Evolutionary conservation across 2,329 filamentous ascomycete species (phyloP).

Genomic region (Cordyceps javanica): DNA sequence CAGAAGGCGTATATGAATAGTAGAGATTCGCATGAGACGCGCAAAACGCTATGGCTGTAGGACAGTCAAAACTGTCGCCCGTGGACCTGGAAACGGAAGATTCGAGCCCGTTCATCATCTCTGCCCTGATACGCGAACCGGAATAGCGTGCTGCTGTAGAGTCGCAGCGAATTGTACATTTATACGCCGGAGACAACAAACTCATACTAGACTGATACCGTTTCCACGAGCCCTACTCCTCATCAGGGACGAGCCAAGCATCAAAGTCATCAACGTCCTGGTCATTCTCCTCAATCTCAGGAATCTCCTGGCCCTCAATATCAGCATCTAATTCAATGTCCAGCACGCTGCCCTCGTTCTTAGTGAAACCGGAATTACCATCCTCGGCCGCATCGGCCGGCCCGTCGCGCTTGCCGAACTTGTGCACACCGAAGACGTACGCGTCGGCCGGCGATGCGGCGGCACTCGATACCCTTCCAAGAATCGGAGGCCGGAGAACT

Average conservation of each 20-base stretch:
- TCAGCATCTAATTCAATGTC: constrained; percentile 6
- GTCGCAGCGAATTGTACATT: too few relatives aligned
- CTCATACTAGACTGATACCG: neutral
- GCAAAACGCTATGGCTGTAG: neutral
- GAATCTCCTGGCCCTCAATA: constrained; percentile 1
- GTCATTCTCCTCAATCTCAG: neutral
- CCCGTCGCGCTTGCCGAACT: constrained; percentile 14
- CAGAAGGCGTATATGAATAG: too few relatives aligned
- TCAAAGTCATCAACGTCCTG: constrained; percentile 12
- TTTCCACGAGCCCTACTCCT: neutral
- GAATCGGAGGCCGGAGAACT: neutral
- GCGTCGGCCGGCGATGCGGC: constrained; percentile 18
- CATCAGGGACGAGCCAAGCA: neutral
- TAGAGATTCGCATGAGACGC: too few relatives aligned
- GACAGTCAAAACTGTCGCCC: neutral
- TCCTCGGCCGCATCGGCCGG: neutral
- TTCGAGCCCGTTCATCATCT: neutral
- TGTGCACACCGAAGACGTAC: constrained; percentile 18
- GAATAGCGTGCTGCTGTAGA: neutral
- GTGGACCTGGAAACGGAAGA: neutral
- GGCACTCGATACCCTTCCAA: constrained; percentile 13
- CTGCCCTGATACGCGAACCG: neutral
- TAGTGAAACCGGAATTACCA: neutral
- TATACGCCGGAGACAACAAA: too few relatives aligned
- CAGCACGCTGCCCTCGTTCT: neutral